phyloP scores from a whole-genome alignment of 495 filamentous ascomycete genomes.

The Bombardia bombarda region DNA sequence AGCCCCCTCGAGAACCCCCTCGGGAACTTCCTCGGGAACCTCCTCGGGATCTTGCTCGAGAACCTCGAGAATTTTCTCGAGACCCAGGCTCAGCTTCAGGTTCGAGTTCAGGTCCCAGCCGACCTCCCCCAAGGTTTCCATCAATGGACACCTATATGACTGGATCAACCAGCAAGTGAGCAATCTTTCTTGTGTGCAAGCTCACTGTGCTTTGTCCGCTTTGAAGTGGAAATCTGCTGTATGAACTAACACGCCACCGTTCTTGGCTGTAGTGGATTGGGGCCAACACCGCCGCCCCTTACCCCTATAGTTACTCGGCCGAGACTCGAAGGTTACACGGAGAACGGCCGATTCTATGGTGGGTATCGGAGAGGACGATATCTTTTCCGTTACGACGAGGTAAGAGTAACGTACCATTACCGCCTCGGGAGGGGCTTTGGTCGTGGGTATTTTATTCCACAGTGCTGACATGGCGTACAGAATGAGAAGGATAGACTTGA shows the following conservation, averaged over 20 bases:
- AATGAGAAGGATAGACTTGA: constrained; percentile 69
- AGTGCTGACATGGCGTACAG: constrained; percentile 21
- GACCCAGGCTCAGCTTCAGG: too few species aligned
- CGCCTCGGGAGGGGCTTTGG: too few species aligned
- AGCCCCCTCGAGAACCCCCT: too few species aligned
- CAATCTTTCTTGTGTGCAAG: not conserved
- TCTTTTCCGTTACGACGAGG: constrained; percentile 58
- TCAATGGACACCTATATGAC: not conserved
- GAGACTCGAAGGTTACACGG: not conserved
- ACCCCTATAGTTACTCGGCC: not conserved
- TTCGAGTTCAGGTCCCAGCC: not conserved
- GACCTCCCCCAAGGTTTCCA: not conserved
- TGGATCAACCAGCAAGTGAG: not conserved
- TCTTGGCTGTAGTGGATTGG: not conserved
- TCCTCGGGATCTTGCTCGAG: too few species aligned
- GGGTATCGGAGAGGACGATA: constrained; percentile 27
- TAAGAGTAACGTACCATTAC: constrained; percentile 24
- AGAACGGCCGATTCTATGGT: constrained; percentile 3
- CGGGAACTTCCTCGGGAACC: too few species aligned
- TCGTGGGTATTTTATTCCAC: too few species aligned
- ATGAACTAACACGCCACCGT: not conserved
- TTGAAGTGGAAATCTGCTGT: too few species aligned
- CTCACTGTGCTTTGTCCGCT: not conserved
- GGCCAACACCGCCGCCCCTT: not conserved
- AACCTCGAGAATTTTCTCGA: too few species aligned